These are phyloP conservation scores for Hymenoscyphus salicellus DNA, from an alignment of 2,329 filamentous ascomycete genomes.

Conservation along the genomic window DNA sequence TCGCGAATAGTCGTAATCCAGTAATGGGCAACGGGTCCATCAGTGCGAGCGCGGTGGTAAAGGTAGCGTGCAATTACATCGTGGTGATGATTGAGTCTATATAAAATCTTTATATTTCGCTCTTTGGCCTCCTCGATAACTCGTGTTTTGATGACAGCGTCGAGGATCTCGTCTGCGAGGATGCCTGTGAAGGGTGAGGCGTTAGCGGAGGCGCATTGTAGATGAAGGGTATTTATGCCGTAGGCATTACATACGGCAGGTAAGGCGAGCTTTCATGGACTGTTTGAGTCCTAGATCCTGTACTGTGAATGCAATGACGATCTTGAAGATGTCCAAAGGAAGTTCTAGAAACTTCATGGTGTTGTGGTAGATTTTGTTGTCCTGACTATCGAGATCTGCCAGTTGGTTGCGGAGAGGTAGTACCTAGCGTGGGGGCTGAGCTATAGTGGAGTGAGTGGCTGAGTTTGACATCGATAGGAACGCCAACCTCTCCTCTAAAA, in stretches of 20 bases:
- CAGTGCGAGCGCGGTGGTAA: slow-evolving; percentile 1
- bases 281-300: background rate
- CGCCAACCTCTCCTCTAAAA: too few relatives aligned
- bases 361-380: background rate
- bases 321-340: slow-evolving; percentile 6
- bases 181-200: background rate
- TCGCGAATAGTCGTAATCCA: slow-evolving; percentile 2
- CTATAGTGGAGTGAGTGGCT: too few relatives aligned
- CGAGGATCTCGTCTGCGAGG: background rate
- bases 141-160: background rate
- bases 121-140: background rate
- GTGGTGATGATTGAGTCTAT: background rate
- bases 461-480: too few relatives aligned
- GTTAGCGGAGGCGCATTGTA: background rate
- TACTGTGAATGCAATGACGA: background rate
- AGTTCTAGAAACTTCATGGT: background rate
- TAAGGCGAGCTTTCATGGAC: slow-evolving; percentile 3
- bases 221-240: background rate
- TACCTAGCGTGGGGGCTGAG: too few relatives aligned
- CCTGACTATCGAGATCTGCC: too few relatives aligned
- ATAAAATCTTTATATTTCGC: background rate
- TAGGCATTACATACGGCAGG: background rate
- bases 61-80: slow-evolving; percentile 3
- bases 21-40: background rate
- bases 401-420: too few relatives aligned